These are phyloP conservation scores for Aspergillus uvarum DNA, from an alignment of 2,329 filamentous ascomycete species.

Conservation along the genomic window DNA sequence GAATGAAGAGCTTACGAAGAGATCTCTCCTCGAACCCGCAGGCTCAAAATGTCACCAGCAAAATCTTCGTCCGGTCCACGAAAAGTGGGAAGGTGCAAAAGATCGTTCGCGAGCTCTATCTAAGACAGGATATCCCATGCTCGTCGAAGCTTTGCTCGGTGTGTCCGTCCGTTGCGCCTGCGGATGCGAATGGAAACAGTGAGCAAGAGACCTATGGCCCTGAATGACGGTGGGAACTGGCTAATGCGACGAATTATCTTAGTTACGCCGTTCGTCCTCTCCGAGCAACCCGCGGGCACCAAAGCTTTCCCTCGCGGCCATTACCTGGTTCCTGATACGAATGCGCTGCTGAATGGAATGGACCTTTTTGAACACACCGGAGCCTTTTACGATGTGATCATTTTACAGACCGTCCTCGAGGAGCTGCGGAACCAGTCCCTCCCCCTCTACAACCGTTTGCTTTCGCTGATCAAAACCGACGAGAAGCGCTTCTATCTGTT, in stretches of 20 bases:
- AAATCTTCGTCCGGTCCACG: slow-evolving; percentile 91
- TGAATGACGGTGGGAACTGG: slow-evolving; percentile 10
- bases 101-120: slow-evolving; percentile 93
- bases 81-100: slow-evolving; percentile 98
- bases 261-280: slow-evolving; percentile 84
- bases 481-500: slow-evolving; percentile 98
- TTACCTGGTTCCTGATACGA: slow-evolving; percentile 94
- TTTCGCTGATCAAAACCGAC: slow-evolving; percentile 88
- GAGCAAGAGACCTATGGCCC: slow-evolving; percentile 18
- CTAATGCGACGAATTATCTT: slow-evolving; percentile 19
- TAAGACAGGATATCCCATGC: slow-evolving; percentile 95
- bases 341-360: slow-evolving; percentile 93
- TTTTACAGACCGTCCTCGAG: slow-evolving; percentile 93
- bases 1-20: slow-evolving; percentile 65
- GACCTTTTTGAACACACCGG: slow-evolving; percentile 91
- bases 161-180: slow-evolving; percentile 73
- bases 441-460: slow-evolving; percentile 89
- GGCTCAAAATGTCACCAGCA: slow-evolving; percentile 81
- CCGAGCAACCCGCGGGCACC: slow-evolving; percentile 81
- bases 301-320: slow-evolving; percentile 81
- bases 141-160: slow-evolving; percentile 81
- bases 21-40: slow-evolving; percentile 53
- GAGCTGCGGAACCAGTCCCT: slow-evolving; percentile 92
- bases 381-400: slow-evolving; percentile 94
- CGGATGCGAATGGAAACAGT: slow-evolving; percentile 78